Evolutionary conservation across 2,329 filamentous ascomycete genomes (phyloP).

Genomic region (Acarospora socialis): DNA sequence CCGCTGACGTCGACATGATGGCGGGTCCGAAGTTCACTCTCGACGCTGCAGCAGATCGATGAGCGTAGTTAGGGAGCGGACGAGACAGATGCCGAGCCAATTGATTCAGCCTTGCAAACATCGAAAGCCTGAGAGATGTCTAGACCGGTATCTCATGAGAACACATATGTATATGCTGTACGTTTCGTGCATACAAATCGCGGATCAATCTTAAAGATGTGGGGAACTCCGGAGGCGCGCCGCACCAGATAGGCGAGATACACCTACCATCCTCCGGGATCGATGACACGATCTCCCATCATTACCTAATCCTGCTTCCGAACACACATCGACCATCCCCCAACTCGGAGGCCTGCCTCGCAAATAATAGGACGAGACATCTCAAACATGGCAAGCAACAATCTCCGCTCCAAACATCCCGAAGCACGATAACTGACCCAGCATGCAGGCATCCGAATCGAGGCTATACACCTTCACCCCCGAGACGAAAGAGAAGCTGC

Average conservation of each 20-base stretch:
- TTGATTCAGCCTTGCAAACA: slow-evolving; percentile 66
- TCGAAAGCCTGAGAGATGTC: slow-evolving; percentile 24
- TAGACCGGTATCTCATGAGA: slow-evolving; percentile 4
- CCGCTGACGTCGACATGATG: slow-evolving; percentile 15
- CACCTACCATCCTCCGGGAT: too few species aligned
- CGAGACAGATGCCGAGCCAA: slow-evolving; percentile 57
- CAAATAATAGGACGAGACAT: too few species aligned
- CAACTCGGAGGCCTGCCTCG: too few species aligned
- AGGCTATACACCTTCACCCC: slow-evolving; percentile 84
- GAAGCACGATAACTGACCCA: neutral
- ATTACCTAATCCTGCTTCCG: too few species aligned
- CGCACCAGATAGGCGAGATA: too few species aligned
- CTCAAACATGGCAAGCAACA: too few species aligned
- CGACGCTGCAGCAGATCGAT: slow-evolving; percentile 29
- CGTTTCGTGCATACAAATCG: slow-evolving; percentile 1
- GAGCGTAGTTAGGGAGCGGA: slow-evolving; percentile 43
- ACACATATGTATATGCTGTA: neutral
- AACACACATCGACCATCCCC: too few species aligned
- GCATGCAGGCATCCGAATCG: slow-evolving; percentile 54
- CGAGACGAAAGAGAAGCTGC: slow-evolving; percentile 76
- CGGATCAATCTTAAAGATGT: too few species aligned
- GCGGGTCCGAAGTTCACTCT: slow-evolving; percentile 13
- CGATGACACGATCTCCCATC: too few species aligned
- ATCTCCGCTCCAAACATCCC: slow-evolving; percentile 13
- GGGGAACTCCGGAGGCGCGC: too few species aligned